phyloP scores from a whole-genome alignment of 257 asterid species.

The Solanum paucissectum region DNA sequence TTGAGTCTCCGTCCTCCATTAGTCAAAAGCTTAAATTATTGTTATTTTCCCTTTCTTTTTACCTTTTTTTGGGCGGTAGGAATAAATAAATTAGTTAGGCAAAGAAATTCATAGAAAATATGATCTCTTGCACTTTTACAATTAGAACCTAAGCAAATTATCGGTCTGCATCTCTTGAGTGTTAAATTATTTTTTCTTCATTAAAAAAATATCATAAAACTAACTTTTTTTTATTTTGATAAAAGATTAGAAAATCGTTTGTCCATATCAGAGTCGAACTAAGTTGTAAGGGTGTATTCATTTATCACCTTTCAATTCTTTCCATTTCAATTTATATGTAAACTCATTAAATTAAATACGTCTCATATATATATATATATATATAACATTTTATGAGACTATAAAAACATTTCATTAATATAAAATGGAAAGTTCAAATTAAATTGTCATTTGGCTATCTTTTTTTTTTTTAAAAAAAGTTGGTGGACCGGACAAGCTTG shows the following conservation, averaged over 20 bases:
- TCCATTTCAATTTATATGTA: too few species aligned
- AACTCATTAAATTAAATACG: not conserved
- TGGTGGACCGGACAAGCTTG: not conserved
- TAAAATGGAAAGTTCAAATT: not conserved
- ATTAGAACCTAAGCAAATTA: not conserved
- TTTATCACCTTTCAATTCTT: not conserved
- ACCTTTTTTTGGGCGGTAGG: not conserved
- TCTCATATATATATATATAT: not conserved
- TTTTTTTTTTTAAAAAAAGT: not conserved
- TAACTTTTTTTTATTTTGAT: too few species aligned
- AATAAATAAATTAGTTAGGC: not conserved
- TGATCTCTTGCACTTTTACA: not conserved
- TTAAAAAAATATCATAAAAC: too few species aligned
- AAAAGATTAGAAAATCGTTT: too few species aligned
- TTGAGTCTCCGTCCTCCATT: not conserved
- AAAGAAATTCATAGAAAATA: not conserved
- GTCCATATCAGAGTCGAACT: not conserved
- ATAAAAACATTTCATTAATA: not conserved
- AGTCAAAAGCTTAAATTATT: not conserved
- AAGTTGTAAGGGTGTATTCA: too few species aligned
- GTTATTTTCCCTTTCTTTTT: not conserved
- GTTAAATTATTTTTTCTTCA: not conserved
- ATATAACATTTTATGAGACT: not conserved
- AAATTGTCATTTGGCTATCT: not conserved
- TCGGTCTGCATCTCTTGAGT: not conserved